Base-by-base conservation (phyloP, 495 filamentous ascomycete species). In the Parmelia sp. region DNA sequence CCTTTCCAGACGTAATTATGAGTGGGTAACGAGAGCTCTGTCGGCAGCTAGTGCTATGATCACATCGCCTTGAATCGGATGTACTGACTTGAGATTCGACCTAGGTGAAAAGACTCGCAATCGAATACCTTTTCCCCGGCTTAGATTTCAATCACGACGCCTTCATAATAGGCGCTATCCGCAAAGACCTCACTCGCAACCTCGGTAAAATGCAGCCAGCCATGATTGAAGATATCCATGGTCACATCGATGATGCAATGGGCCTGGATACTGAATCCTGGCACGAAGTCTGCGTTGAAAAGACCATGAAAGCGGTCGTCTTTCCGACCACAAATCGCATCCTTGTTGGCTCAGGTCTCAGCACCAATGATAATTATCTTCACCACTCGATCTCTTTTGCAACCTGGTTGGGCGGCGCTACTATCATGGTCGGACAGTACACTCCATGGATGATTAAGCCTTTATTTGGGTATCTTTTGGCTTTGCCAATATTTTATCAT, bases 141-240 rank as follows among this genome's bases (percentile, higher is more conserved):
- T 14, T 66, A 0, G 64, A 66, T 6, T 4, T 57, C 31, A 25
- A 47, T 44, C 36, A 55, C 12, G 49, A 60, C 21, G 40, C 55
- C 33, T 62, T 33, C 49, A 27, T 66, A 33, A 55, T 66, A 23
- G 45, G 55, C 29, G 35, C 55, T 21, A 5, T 57, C 17, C 57
- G 64, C 47, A 61, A 66, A 44, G 58, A 60, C 17, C 17, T 65
- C 35, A 65, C 58, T 25, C 57, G 58, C 12, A 65, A 61, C 31
- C 64, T 65, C 8, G 64, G 47, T 27, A 61, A 17, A 35, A 25
- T 65, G 29, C 64, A 65, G 29, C 21, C 40, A 31, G 35, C 19
- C 14, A 53, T 65, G 9, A 19, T 53, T 21, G 10, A 65, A 31
- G 64, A 61, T 27, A 56, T 65, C 3, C 25, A 36, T 14, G 10